These are phyloP conservation scores for Thymus quinquecostatus DNA, from an alignment of 257 asterid species.

Conservation along the genomic window DNA sequence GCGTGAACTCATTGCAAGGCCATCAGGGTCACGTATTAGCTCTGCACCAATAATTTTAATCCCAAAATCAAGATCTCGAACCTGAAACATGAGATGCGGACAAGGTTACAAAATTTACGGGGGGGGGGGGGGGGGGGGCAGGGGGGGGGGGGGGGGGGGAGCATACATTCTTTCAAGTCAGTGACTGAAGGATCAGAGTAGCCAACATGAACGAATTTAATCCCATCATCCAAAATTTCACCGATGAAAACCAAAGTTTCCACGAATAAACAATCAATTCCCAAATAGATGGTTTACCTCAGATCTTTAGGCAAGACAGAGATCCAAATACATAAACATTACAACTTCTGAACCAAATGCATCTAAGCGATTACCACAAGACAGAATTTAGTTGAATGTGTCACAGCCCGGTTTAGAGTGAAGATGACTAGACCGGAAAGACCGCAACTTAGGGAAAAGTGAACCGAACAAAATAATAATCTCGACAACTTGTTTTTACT, in stretches of 20 bases:
- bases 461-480: no score
- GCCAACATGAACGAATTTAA: no score
- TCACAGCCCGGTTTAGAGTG: no score
- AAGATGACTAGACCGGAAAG: no score
- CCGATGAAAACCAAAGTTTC: not conserved
- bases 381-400: not conserved
- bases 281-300: not conserved
- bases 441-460: no score
- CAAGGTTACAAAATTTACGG: constrained; percentile 1
- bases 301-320: not conserved
- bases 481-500: no score
- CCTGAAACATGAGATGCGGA: constrained; percentile 53
- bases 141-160: no score
- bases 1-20: constrained; percentile 97
- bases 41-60: constrained; percentile 68
- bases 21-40: constrained; percentile 81
- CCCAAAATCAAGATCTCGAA: constrained; percentile 90
- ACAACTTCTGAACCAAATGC: not conserved
- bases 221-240: not conserved
- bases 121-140: no score
- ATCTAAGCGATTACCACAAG: not conserved
- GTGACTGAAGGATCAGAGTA: no score
- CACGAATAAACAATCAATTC: not conserved
- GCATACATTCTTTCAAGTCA: not conserved
- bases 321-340: no score